Conservation (phyloP, 2,329 filamentous ascomycete species). For the Pseudovirgaria hyperparasitica region DNA sequence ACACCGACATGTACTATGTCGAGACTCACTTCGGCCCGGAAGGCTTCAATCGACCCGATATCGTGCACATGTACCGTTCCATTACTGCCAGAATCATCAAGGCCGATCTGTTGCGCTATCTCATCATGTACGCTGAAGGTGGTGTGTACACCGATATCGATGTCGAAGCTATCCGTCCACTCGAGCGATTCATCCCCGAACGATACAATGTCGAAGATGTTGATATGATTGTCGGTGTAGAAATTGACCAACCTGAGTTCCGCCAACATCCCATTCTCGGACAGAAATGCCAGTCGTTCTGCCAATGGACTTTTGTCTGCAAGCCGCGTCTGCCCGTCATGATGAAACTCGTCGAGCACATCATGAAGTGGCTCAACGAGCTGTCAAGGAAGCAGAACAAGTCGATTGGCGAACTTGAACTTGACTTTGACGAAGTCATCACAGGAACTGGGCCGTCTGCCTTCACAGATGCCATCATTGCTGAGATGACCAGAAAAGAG, state of each 20-base stretch:
- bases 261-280: conserved; percentile 52
- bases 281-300: conserved; percentile 56
- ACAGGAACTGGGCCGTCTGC: conserved; percentile 60
- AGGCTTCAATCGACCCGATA: conserved; percentile 54
- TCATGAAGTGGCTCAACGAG: conserved; percentile 51
- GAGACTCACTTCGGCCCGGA: conserved; percentile 53
- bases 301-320: conserved; percentile 64
- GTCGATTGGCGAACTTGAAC: conserved; percentile 45
- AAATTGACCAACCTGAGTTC: conserved; percentile 58
- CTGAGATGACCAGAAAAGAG: conserved; percentile 44
- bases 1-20: conserved; percentile 54
- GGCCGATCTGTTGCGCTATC: conserved; percentile 52
- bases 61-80: conserved; percentile 47
- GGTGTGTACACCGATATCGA: conserved; percentile 50
- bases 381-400: conserved; percentile 47
- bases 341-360: conserved; percentile 54
- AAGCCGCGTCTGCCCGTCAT: conserved; percentile 56
- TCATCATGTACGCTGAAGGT: conserved; percentile 55
- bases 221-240: conserved; percentile 57
- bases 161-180: conserved; percentile 40
- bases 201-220: conserved; percentile 51
- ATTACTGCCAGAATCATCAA: conserved; percentile 54
- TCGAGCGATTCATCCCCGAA: conserved; percentile 48
- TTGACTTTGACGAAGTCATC: conserved; percentile 62
- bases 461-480: conserved; percentile 52